Percentiles rank a stretch among this genome's conserved stretches.
phyloP scores from a whole-genome alignment of 495 filamentous ascomycete species.

The Lasiosphaeria hispida region DNA sequence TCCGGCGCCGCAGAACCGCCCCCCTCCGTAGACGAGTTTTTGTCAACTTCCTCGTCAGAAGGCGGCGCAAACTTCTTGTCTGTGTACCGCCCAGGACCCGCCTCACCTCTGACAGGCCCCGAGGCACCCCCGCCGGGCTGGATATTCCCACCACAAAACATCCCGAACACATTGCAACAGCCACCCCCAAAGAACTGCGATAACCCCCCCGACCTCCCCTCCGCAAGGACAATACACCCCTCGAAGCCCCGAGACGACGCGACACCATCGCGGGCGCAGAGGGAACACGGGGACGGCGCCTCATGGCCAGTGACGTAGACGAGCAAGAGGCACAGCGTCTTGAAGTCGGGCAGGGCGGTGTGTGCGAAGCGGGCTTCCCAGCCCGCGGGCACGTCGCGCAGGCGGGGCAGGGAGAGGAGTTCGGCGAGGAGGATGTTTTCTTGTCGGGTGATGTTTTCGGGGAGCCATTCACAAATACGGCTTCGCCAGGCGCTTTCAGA shows the following conservation, averaged over 20 bases:
- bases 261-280: background rate
- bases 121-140: no score
- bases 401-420: slow-evolving; percentile 4
- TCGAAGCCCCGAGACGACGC: background rate
- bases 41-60: no score
- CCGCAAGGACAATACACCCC: background rate
- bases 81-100: no score
- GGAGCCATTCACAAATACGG: background rate
- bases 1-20: no score
- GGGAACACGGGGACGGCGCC: background rate
- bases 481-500: background rate
- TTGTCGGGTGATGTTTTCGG: background rate
- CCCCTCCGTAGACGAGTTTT: no score
- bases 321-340: slow-evolving; percentile 7
- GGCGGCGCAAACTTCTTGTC: no score
- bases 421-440: background rate
- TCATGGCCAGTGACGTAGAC: slow-evolving; percentile 11
- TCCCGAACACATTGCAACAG: background rate
- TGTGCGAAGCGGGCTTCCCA: slow-evolving; percentile 8
- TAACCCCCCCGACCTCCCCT: background rate
- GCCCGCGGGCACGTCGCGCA: slow-evolving; percentile 2
- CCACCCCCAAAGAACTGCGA: background rate
- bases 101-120: no score
- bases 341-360: background rate
- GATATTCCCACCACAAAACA: background rate